Evolutionary conservation across 1,284 basidiomycete genomes (phyloP).

Genomic region (Fomitopsis pinicola): DNA sequence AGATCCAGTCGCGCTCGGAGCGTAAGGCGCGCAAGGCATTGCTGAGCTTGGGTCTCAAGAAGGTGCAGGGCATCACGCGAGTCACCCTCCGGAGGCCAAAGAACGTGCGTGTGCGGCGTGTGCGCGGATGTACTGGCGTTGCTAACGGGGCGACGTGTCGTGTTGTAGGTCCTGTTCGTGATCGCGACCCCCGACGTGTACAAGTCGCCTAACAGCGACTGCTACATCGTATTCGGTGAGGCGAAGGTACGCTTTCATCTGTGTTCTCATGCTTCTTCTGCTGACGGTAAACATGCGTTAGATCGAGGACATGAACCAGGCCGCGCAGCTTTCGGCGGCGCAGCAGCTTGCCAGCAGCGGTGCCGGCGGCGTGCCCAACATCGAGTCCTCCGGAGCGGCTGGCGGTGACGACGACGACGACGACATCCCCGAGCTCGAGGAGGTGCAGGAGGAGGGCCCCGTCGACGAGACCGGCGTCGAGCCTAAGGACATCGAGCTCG

Average conservation of each 20-base stretch:
- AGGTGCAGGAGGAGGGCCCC: slow-evolving; percentile 72
- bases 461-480: slow-evolving; percentile 84
- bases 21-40: slow-evolving; percentile 90
- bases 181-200: slow-evolving; percentile 94
- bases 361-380: slow-evolving; percentile 44
- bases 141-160: background rate
- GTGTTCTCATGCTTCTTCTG: background rate
- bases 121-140: background rate
- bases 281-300: slow-evolving; percentile 22
- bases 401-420: slow-evolving; percentile 67
- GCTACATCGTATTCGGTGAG: slow-evolving; percentile 99
- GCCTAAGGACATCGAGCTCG: slow-evolving; percentile 92
- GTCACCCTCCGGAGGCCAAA: slow-evolving; percentile 94
- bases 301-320: slow-evolving; percentile 90
- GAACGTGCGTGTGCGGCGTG: slow-evolving; percentile 58
- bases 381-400: slow-evolving; percentile 47
- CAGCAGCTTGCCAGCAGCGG: slow-evolving; percentile 73
- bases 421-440: slow-evolving; percentile 81
- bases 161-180: slow-evolving; percentile 80
- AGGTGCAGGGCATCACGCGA: slow-evolving; percentile 88
- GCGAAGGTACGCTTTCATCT: slow-evolving; percentile 64
- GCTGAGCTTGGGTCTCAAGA: slow-evolving; percentile 86
- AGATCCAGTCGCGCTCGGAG: slow-evolving; percentile 90
- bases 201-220: slow-evolving; percentile 96
- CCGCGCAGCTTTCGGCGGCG: slow-evolving; percentile 79